Evolutionary conservation across 495 filamentous ascomycete species (phyloP).

Genomic region (Podospora pseudoanserina): DNA sequence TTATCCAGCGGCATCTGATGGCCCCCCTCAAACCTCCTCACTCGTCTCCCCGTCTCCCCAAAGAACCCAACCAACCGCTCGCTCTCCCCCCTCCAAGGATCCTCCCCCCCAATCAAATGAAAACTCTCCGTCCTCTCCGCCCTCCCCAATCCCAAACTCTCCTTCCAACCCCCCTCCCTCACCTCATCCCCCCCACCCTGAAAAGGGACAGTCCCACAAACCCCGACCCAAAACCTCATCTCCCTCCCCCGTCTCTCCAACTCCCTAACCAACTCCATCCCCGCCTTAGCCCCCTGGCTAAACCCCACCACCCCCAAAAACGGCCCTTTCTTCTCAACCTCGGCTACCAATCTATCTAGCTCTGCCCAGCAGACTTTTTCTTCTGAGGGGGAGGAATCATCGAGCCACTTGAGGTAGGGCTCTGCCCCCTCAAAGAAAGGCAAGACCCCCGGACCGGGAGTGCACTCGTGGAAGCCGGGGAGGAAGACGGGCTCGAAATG

Average conservation of each 20-base stretch:
- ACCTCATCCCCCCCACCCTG: conserved; percentile 3
- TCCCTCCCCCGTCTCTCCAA: conserved; percentile 18
- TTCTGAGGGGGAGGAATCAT: conserved; percentile 2
- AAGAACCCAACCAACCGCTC: conserved; percentile 28
- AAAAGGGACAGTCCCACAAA: conserved; percentile 30
- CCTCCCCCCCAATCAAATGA: conserved; percentile 27
- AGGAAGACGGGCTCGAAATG: conserved; percentile 30
- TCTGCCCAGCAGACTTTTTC: conserved; percentile 16
- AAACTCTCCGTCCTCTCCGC: conserved; percentile 20
- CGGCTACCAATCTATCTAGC: conserved; percentile 11
- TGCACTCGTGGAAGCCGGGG: conserved; percentile 15
- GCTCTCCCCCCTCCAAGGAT: conserved; percentile 27
- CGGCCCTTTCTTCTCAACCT: conserved; percentile 16
- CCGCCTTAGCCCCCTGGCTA: conserved; percentile 32
- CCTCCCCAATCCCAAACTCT: conserved; percentile 11
- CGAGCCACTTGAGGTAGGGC: conserved; percentile 27
- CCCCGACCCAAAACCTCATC: conserved; percentile 20
- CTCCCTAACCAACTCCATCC: conserved; percentile 20
- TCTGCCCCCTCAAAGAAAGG: conserved; percentile 28
- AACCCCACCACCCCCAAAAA: conserved; percentile 33
- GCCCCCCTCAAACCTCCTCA: conserved; percentile 23
- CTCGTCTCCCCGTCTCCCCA: conserved; percentile 8
- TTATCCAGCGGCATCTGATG: conserved; percentile 31
- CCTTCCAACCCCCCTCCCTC: not conserved
- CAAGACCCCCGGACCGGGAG: conserved; percentile 25